Evolutionary conservation across 371 early-diverging fungal species (phyloP), one percentile per base, ranked within the genome.

Genomic region (Nematocida sp.): DNA sequence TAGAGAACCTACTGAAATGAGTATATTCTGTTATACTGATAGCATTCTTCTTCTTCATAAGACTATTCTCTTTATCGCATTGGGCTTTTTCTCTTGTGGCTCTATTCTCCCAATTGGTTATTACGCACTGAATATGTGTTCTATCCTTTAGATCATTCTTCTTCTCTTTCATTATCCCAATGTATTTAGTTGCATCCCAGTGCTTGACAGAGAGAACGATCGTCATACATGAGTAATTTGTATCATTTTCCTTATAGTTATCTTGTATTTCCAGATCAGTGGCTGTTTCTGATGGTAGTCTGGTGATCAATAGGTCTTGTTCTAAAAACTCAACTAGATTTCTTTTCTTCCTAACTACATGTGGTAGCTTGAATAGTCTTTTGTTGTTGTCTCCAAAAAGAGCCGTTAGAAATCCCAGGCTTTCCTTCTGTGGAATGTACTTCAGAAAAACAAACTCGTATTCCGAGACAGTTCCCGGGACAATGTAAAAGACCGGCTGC

Each of bases 401-500:
- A 11, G 74, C 58, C 5, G 58, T 60, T 17, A 70, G 49, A 25
- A 70, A 70, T 15, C 40, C 15, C 0, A 31, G 34, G 15, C 48
- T 40, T 23, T 70, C 74, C 15, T 17, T 48, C 23, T 19, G 34
- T 31, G 74, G 27, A 0, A 37, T 29, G 21, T 70, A 70, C 19
- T 47, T 53, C 25, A 70, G 17, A 70, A 70, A 70, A 17, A 70
- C 25, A 60, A 70, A 70, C 51, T 70, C 74, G 23, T 37, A 37
- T 5, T 58, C 58, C 27, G 29, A 13, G 17, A n/a, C 62, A 31
- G 45, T 13, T n/a, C 48, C 29, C 17, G 57, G 60, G 21, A 38
- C 43, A 15, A 70, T 49, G 62, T 70, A 70, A 41, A 70, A 57
- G 35, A 70, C 34, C n/a, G 74, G 61, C 62, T 70, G 74, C 21